Evolutionary conservation across 2,329 filamentous ascomycete species (phyloP).

Genomic region (Calonectria pseudoturangicola): DNA sequence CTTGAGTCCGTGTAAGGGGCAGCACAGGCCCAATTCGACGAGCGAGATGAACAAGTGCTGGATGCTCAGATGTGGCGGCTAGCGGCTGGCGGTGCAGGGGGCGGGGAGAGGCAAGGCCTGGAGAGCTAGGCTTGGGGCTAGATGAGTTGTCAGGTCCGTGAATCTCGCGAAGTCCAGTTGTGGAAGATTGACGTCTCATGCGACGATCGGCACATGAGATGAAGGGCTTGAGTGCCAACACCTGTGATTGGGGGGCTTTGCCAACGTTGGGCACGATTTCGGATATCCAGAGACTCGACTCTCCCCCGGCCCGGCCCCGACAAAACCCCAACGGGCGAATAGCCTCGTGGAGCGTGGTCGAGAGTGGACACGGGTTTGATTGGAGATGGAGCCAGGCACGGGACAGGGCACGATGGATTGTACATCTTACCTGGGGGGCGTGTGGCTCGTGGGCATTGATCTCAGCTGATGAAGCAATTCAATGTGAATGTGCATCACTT

Average conservation of each 20-base stretch:
- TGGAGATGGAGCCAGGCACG: conserved; percentile 35
- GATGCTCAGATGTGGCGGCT: conserved; percentile 17
- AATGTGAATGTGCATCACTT: conserved; percentile 3
- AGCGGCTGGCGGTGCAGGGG: conserved; percentile 10
- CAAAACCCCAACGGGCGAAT: conserved; percentile 37
- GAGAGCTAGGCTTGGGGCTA: conserved; percentile 34
- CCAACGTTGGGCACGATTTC: conserved; percentile 16
- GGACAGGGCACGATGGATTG: conserved; percentile 31
- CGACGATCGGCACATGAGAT: conserved; percentile 39
- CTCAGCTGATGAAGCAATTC: conserved; percentile 22
- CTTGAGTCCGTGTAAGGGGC: neutral
- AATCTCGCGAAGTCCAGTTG: conserved; percentile 34
- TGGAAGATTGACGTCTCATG: conserved; percentile 44
- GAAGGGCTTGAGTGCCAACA: neutral
- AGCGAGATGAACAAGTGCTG: conserved; percentile 11
- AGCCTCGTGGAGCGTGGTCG: conserved; percentile 40
- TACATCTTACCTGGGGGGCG: neutral
- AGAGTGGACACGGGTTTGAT: conserved; percentile 43
- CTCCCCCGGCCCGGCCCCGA: conserved; percentile 18
- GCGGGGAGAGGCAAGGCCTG: conserved; percentile 28
- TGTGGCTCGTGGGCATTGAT: conserved; percentile 9
- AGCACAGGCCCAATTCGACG: conserved; percentile 12
- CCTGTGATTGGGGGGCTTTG: conserved; percentile 6
- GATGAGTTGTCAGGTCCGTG: conserved; percentile 44
- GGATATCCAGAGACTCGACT: conserved; percentile 3